Base-by-base conservation (phyloP, 352 stramenopile genomes). In the Phytophthora lateralis region DNA sequence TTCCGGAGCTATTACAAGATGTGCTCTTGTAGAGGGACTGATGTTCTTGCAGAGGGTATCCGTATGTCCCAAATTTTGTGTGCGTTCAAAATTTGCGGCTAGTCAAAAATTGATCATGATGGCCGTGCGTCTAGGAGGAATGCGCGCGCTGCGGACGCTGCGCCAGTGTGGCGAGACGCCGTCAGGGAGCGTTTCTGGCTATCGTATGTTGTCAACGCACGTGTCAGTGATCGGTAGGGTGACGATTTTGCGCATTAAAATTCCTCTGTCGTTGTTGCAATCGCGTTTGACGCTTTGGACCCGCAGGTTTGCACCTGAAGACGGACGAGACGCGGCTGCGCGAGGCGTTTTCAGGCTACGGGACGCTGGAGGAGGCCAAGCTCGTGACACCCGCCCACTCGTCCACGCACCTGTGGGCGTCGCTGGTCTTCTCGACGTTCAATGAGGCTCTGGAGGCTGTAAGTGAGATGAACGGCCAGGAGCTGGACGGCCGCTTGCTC, bases 381-480 rank as follows among this genome's bases (percentile, higher is more conserved):
- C 32, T 92, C 27, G 55, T 90, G 53, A 76, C 66, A 14, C 81
- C 83, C 0, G 68, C 76, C 24, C 79, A 90, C 53, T 91, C 84
- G 35, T 71, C 69, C 20, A 81, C 55, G 46, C 82, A 93, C 27
- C 52, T 91, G 24, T 89, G 78, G 78, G 84, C 82, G 27, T 70
- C 66, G 20, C 57, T 93, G 20, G 71, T 80, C 48, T 93, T 89
- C 57, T 63, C 72, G 17, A 76, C 69, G 9, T 93, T 93, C 43
- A 78, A 93, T 14, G 80, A 91, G 56, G 84, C 82, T 6, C 55
- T 93, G 6, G 75, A 88, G 37, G 84, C 84, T 27, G 76, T 73
- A 7, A 90, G 61, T 18, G 82, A 90, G 56, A 91, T 90, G 81
- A 93, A 93, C 55, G 84, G 84, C 56, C 84, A 93, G 75, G 84